phyloP scores from a whole-genome alignment of 176 grass and related monocot species.

The Sorghum bicolor region Sorghum_bicolor_NCBIv3 NC_012872.2:783001-783500 shows the following conservation, averaged over 20 bases:
- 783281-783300: conserved; percentile 84
- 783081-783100: conserved; percentile 97
- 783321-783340: conserved; percentile 98
- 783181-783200: conserved; percentile 80
- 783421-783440: neutral
- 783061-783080: conserved; percentile 97
- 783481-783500: no score
- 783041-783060: conserved; percentile 80
- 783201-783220: conserved; percentile 89
- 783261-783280: conserved; percentile 98
- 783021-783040: conserved; percentile 19
- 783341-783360: conserved; percentile 65
- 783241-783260: conserved; percentile 98
- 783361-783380: conserved; percentile 93
- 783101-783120: conserved; percentile 92
- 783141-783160: conserved; percentile 99
- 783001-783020: conserved; percentile 13
- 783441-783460: neutral
- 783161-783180: conserved; percentile 82
- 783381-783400: conserved; percentile 27
- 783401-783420: neutral
- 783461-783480: neutral
- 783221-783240: conserved; percentile 96
- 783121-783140: conserved; percentile 96
- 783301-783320: conserved; percentile 91